Base-by-base conservation (phyloP, 2,329 filamentous ascomycete genomes). In the Neofusicoccum parvum region DNA sequence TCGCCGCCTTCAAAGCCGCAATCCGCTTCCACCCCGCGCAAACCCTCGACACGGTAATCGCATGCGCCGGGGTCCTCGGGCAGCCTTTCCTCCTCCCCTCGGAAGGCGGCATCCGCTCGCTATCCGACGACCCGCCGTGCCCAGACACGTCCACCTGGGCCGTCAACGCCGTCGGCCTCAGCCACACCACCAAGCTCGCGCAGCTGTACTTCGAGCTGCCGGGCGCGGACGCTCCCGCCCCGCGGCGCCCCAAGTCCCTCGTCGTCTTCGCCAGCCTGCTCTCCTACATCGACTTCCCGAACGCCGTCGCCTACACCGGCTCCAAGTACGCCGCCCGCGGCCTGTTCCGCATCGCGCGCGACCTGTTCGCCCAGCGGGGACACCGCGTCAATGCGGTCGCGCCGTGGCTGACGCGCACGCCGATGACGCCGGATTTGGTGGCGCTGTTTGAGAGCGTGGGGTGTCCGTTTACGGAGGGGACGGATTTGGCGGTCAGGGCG, bases 291-390 rank as follows among this genome's bases (percentile, higher is more conserved):
- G 71, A 71, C 34, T 71, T 70, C 36, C 70, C 72, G 0, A 67
- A 66, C 9, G 69, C 66, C 51, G 69, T 65, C 14, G 72, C 72
- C 10, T 75, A 75, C 69, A 69, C 67, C 51, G 68, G 71, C 49
- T 72, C 71, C 43, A 75, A 75, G 54, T 72, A 72, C 14, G 72
- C 72, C 11, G 69, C 74, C 12, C 72, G 72, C 7, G 73, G 74
- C 3, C 65, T 75, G 3, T 73, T 73, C 64, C 71, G 72, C 34
- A 65, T 70, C 12, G 67, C 70, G 4, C 69, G 72, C 15, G 65
- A 68, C 14, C 60, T 66, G 2, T 65, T 73, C 6, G 45, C 45
- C 12, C 17, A 2, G 11, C 41, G 53, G 11, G 66, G 67, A 3
- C 45, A 36, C 20, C 69, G 72, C 32, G 60, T 73, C 39, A 74